These are phyloP conservation scores for Flaveria bidentis DNA, from an alignment of 129 eudicot species.

Conservation along the genomic window DNA sequence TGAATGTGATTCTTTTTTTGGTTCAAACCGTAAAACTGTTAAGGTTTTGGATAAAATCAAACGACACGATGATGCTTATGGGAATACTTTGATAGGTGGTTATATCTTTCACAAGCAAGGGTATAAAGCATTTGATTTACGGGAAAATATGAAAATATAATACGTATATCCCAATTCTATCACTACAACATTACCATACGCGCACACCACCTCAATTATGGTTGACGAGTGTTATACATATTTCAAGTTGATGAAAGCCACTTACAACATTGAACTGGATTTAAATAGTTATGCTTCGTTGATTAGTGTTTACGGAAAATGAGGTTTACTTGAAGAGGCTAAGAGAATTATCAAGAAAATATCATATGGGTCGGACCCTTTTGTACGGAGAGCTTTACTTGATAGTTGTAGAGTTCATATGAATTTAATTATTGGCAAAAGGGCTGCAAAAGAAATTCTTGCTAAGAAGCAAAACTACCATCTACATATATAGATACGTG, in stretches of 20 bases:
- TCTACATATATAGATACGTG: slow-evolving; percentile 56
- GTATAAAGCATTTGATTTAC: slow-evolving; percentile 54
- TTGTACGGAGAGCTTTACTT: slow-evolving; percentile 81
- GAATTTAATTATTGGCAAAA: slow-evolving; percentile 55
- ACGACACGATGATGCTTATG: slow-evolving; percentile 57
- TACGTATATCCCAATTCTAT: slow-evolving; percentile 55
- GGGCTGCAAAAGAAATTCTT: slow-evolving; percentile 71
- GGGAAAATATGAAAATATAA: slow-evolving; percentile 56
- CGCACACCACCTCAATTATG: slow-evolving; percentile 50
- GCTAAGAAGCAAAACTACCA: slow-evolving; percentile 61
- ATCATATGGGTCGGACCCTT: slow-evolving; percentile 63
- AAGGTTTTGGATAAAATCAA: slow-evolving; percentile 60
- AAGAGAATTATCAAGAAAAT: slow-evolving; percentile 57
- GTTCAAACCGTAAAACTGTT: slow-evolving; percentile 1
- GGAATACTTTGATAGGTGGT: slow-evolving; percentile 61
- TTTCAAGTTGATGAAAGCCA: slow-evolving; percentile 54
- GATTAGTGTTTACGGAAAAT: slow-evolving; percentile 69
- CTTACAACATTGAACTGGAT: slow-evolving; percentile 54
- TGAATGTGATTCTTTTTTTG: too few relatives aligned
- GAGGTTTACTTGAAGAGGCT: slow-evolving; percentile 84
- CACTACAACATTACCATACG: slow-evolving; percentile 53
- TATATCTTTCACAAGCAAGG: slow-evolving; percentile 47
- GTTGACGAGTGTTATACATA: slow-evolving; percentile 60
- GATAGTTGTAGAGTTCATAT: slow-evolving; percentile 53
- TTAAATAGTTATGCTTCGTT: slow-evolving; percentile 72